phyloP scores from a whole-genome alignment of 768 basidiomycete genomes.

The Russula sp. region DNA sequence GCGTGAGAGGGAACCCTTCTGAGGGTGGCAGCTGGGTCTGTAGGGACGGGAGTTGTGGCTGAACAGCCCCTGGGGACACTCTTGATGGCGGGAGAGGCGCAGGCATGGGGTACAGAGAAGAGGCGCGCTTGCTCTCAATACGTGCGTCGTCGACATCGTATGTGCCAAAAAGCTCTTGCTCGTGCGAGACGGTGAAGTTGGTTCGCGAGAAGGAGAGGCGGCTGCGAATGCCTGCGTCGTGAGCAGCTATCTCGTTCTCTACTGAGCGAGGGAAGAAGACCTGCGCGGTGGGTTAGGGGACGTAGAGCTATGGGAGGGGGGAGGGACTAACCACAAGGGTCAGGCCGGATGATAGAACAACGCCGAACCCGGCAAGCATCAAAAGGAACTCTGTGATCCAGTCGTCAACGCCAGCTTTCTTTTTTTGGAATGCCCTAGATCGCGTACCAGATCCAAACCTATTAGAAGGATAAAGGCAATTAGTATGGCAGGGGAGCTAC shows the following conservation, averaged over 20 bases:
- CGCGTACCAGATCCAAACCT: conserved; percentile 9
- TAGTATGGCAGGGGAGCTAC: background rate
- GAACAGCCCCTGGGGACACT: background rate
- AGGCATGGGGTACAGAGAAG: background rate
- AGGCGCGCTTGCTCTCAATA: background rate
- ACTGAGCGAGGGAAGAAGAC: conserved; percentile 25
- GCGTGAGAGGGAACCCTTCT: conserved; percentile 11
- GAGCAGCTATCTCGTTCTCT: conserved; percentile 21
- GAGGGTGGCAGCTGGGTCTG: background rate
- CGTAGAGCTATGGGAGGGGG: background rate
- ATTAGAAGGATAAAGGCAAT: background rate
- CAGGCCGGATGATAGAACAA: conserved; percentile 22
- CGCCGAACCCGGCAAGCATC: conserved; percentile 18
- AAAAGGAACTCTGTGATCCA: conserved; percentile 13
- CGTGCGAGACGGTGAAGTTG: conserved; percentile 18
- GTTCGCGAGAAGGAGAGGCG: conserved; percentile 11
- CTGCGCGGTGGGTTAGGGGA: background rate
- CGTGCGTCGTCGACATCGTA: conserved; percentile 10
- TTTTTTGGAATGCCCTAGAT: background rate
- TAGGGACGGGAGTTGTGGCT: background rate
- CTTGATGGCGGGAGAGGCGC: background rate
- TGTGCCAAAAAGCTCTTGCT: conserved; percentile 22
- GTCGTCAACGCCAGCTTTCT: background rate
- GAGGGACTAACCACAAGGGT: conserved; percentile 20
- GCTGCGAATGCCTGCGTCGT: conserved; percentile 6